Evolutionary conservation across 306 rosid genomes (phyloP), one percentile per base, ranked within the genome.

Genomic region (Echinosophora koreensis): DNA sequence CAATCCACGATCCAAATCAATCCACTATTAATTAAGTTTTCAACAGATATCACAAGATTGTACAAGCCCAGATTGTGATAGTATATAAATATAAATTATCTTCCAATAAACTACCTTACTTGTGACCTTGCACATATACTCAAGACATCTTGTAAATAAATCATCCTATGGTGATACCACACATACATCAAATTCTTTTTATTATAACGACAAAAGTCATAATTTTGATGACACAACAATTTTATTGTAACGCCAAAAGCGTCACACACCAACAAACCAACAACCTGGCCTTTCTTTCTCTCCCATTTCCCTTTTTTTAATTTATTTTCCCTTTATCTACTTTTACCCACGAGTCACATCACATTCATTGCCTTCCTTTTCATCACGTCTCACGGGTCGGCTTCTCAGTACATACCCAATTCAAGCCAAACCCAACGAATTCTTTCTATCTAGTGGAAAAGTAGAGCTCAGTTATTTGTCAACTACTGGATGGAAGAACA

Each of bases 351-450:
- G 59, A 62, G 30, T 62, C 66, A 8, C 38, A 4, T 35, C 44
- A 27, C 60, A 50, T 50, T 54, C 18, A n/a, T 13, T 30, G 10
- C 35, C 18, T 60, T 60, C 55, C 47, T 57, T 56, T 56, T 72
- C 66, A 72, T 49, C 6, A 35, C 59, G 65, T 59, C 42, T 70
- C 71, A 59, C 55, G 16, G 52, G 57, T 70, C 60, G 72, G 65
- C 71, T 22, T 60, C 18, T 79, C 62, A 27, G 51, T 11, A 51
- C 66, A 61, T 50, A 52, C 8, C 58, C 69, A 59, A 42, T 71
- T 17, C 78, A 41, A 52, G 38, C 77, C 67, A 73, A 57, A 32
- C 58, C 57, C 77, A 73, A 73, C 47, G 9, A 9, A 28, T 73
- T 73, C 49, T 60, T 44, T 44, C 8, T 39, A 6, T 39, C 10